Conservation (phyloP, 1,284 basidiomycete species). For the Mycena citricolor region DNA sequence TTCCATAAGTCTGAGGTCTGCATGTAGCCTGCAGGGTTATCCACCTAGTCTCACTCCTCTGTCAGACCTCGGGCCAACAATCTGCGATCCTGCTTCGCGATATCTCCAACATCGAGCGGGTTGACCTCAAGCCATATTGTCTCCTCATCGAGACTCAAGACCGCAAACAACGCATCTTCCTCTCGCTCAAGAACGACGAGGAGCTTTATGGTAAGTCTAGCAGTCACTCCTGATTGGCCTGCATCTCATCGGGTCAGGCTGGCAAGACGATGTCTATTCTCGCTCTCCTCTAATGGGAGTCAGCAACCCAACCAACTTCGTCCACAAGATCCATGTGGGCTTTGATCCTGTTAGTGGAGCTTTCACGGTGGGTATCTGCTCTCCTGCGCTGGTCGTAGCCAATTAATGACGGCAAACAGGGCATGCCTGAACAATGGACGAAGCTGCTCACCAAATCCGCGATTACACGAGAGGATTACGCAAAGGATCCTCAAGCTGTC, state of each 20-base stretch:
- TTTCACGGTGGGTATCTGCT: conserved; percentile 14
- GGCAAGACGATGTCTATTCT: conserved; percentile 96
- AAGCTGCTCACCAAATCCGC: conserved; percentile 94
- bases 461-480: conserved; percentile 97
- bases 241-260: conserved; percentile 38
- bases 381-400: not conserved
- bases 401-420: conserved; percentile 46
- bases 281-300: conserved; percentile 92
- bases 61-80: conserved; percentile 63
- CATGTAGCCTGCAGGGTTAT: too few species aligned
- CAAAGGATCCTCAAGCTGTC: conserved; percentile 95
- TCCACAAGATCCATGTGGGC: conserved; percentile 97
- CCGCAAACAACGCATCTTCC: conserved; percentile 53
- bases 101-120: conserved; percentile 85
- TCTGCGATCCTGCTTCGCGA: conserved; percentile 72
- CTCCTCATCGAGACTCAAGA: conserved; percentile 84
- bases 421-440: conserved; percentile 96
- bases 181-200: conserved; percentile 89
- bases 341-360: conserved; percentile 82
- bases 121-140: conserved; percentile 92
- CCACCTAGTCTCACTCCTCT: conserved; percentile 11
- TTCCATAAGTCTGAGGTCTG: conserved; percentile 91
- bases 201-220: conserved; percentile 73
- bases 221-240: not conserved
- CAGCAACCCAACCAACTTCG: conserved; percentile 93